Conservation (phyloP, 257 asterid species). For the Misopates orontium region DNA sequence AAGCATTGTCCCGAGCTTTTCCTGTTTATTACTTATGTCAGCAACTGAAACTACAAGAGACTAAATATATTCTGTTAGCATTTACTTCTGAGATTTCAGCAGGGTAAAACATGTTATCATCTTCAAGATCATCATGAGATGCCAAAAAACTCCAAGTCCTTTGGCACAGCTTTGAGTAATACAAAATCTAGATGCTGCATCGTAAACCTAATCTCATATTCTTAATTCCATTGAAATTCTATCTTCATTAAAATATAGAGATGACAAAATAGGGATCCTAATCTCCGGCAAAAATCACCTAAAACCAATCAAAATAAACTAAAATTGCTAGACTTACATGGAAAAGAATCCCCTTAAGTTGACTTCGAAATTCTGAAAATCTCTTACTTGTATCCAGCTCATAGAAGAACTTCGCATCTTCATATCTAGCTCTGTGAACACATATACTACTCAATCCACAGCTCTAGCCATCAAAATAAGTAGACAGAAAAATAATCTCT, state of each 20-base stretch:
- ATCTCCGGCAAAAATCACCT: neutral
- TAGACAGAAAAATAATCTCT: neutral
- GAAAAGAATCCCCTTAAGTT: slow-evolving; percentile 89
- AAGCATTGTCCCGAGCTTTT: slow-evolving; percentile 91
- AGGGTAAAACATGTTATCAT: slow-evolving; percentile 5
- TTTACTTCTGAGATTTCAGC: slow-evolving; percentile 12
- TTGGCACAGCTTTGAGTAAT: neutral
- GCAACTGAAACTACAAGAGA: slow-evolving; percentile 14
- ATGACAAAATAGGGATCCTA: neutral
- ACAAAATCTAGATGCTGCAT: slow-evolving; percentile 1
- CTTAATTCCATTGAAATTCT: slow-evolving; percentile 9
- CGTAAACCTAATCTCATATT: slow-evolving; percentile 1
- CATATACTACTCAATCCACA: slow-evolving; percentile 24
- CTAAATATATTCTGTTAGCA: slow-evolving; percentile 10
- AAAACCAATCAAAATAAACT: slow-evolving; percentile 19
- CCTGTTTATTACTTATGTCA: slow-evolving; percentile 46
- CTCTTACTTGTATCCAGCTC: slow-evolving; percentile 84
- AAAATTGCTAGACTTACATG: slow-evolving; percentile 61
- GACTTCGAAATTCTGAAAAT: slow-evolving; percentile 80
- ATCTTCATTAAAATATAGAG: neutral
- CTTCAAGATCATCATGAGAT: slow-evolving; percentile 17
- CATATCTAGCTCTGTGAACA: slow-evolving; percentile 85
- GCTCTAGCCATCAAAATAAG: slow-evolving; percentile 17
- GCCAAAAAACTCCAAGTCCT: slow-evolving; percentile 19
- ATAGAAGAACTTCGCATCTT: slow-evolving; percentile 97